phyloP scores from a whole-genome alignment of 2,329 filamentous ascomycete genomes.

The Decorospora gaudefroyi region DNA sequence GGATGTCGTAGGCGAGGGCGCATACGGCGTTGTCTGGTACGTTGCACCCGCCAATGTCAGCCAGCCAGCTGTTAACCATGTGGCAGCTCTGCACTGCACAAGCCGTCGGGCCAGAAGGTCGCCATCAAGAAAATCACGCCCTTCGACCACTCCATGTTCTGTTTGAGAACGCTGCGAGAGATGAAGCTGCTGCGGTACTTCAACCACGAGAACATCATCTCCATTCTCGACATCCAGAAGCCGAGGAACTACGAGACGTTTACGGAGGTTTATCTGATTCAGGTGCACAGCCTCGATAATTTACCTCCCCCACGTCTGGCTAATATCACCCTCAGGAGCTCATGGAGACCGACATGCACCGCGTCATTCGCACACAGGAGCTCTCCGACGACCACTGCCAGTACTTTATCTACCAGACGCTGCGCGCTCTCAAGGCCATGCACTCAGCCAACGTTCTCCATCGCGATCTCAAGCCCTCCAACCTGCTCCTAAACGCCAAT shows the following conservation, averaged over 20 bases:
- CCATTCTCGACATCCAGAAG: slow-evolving; percentile 98
- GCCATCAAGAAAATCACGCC: slow-evolving; percentile 99
- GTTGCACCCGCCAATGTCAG: slow-evolving; percentile 41
- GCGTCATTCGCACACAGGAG: slow-evolving; percentile 97
- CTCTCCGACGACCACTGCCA: slow-evolving; percentile 99
- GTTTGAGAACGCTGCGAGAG: slow-evolving; percentile 90
- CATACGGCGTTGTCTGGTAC: slow-evolving; percentile 98
- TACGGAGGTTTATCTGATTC: slow-evolving; percentile 97
- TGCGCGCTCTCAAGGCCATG: slow-evolving; percentile 97
- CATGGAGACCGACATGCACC: slow-evolving; percentile 99
- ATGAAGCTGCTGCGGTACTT: slow-evolving; percentile 99
- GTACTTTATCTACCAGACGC: slow-evolving; percentile 99
- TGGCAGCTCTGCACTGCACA: slow-evolving; percentile 89
- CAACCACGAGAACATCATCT: slow-evolving; percentile 99
- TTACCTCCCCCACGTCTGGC: neutral
- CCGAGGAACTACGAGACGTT: slow-evolving; percentile 94
- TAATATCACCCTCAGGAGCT: slow-evolving; percentile 68
- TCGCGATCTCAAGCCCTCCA: slow-evolving; percentile 95
- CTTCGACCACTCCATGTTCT: slow-evolving; percentile 99
- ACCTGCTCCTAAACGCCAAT: slow-evolving; percentile 95
- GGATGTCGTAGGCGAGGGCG: slow-evolving; percentile 97
- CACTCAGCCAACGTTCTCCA: slow-evolving; percentile 98
- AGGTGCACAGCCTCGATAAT: slow-evolving; percentile 60
- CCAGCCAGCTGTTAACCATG: slow-evolving; percentile 24
- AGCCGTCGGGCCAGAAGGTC: slow-evolving; percentile 96